Evolutionary conservation across 495 filamentous ascomycete genomes (phyloP).

Genomic region (Lophiotrema nucula): DNA sequence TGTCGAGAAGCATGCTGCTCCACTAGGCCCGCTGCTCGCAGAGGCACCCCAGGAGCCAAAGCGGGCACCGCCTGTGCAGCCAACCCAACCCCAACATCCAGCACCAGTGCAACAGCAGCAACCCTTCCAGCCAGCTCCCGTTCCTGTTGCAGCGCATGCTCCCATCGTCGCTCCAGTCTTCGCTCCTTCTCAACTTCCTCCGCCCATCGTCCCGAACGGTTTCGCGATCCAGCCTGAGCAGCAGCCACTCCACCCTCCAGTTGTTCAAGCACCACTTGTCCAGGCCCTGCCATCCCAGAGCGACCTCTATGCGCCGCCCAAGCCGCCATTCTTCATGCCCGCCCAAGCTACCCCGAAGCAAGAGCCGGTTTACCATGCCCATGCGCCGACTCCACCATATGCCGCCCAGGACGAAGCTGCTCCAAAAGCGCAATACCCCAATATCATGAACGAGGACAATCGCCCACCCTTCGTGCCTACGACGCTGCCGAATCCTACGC

Average conservation of each 20-base stretch:
- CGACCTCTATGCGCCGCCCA: neutral
- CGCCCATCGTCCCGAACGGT: slow-evolving; percentile 1
- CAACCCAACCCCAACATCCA: neutral
- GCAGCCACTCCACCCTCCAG: neutral
- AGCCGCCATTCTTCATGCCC: neutral
- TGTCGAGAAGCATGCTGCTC: neutral
- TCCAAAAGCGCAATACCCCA: slow-evolving; percentile 1
- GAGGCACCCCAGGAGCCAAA: neutral
- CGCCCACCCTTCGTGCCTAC: neutral
- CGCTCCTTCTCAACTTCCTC: neutral
- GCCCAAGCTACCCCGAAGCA: no score
- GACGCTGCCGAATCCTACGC: neutral
- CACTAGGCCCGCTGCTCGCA: neutral
- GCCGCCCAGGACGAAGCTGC: neutral
- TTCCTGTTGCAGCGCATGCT: no score
- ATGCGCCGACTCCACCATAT: slow-evolving; percentile 24
- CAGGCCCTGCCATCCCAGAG: slow-evolving; percentile 1
- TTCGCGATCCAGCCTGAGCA: slow-evolving; percentile 1
- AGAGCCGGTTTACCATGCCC: no score
- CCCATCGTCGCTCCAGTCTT: no score
- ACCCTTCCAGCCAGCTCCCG: neutral
- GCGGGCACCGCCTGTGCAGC: neutral
- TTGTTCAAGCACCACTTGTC: neutral
- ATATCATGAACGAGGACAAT: neutral
- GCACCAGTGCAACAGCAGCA: neutral